These are phyloP conservation scores for Schizosaccharomyces versatilis DNA, from an alignment of 1,139 yeast species.

Conservation along the genomic window DNA sequence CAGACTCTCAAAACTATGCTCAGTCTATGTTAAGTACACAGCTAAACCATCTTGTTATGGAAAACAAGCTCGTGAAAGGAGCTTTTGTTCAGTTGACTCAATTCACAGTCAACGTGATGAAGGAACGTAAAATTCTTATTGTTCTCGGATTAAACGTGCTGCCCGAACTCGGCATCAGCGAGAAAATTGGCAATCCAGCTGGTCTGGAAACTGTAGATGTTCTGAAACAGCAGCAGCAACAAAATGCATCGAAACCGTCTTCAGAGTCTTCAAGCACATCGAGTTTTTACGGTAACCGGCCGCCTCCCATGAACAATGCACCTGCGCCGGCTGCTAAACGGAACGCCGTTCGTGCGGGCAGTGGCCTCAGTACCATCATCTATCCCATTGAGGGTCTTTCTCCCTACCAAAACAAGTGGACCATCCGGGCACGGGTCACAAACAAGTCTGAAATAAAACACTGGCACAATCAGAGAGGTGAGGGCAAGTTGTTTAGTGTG, in stretches of 20 bases:
- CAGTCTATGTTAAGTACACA: constrained; percentile 14
- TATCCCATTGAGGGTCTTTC: constrained; percentile 72
- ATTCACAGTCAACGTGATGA: constrained; percentile 11
- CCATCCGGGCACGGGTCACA: constrained; percentile 76
- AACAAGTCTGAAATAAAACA: constrained; percentile 71
- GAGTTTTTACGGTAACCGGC: constrained; percentile 1
- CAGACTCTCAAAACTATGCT: constrained; percentile 13
- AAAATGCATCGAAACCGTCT: not conserved
- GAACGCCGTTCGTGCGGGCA: not conserved
- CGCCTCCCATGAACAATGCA: constrained; percentile 3
- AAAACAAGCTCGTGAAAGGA: constrained; percentile 10
- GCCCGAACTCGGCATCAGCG: constrained; percentile 9
- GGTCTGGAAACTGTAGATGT: constrained; percentile 2
- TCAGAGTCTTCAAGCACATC: not conserved
- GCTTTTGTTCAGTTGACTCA: constrained; percentile 11
- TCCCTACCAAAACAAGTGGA: constrained; percentile 81
- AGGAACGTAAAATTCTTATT: constrained; percentile 11
- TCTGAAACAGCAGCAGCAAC: constrained; percentile 2
- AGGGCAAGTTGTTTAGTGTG: constrained; percentile 73
- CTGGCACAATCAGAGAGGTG: constrained; percentile 71
- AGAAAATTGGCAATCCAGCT: constrained; percentile 11
- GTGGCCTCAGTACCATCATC: constrained; percentile 18
- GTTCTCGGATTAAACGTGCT: constrained; percentile 10
- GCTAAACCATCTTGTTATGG: constrained; percentile 10
- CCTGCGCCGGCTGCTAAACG: not conserved